A percentile compares a stretch with the other conserved stretches of the same genome.
phyloP scores from a whole-genome alignment of 495 filamentous ascomycete species.

The Tuber aestivum region DNA sequence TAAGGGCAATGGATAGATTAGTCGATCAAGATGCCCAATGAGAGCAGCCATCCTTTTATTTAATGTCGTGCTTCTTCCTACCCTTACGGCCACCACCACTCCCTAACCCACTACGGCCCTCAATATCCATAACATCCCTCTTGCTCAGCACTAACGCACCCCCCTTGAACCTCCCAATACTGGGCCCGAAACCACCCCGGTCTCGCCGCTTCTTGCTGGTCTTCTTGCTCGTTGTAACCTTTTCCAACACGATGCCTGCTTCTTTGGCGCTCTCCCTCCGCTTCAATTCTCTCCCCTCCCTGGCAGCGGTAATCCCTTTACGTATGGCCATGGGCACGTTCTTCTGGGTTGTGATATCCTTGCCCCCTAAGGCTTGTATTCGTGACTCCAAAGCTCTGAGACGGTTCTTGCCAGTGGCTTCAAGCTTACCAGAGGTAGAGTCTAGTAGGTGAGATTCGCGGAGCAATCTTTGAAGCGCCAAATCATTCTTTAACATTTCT shows the following conservation, averaged over 20 bases:
- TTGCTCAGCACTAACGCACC: slow-evolving; percentile 74
- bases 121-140: slow-evolving; percentile 66
- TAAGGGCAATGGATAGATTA: neutral
- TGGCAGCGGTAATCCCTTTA: slow-evolving; percentile 68
- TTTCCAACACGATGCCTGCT: slow-evolving; percentile 86
- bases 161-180: slow-evolving; percentile 70
- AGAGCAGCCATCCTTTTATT: slow-evolving; percentile 21
- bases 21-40: neutral
- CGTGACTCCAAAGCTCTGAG: slow-evolving; percentile 77
- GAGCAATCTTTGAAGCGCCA: slow-evolving; percentile 81
- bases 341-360: slow-evolving; percentile 63
- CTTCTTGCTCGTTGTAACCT: slow-evolving; percentile 48
- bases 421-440: slow-evolving; percentile 53
- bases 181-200: slow-evolving; percentile 61
- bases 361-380: slow-evolving; percentile 72
- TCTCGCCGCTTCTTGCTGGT: slow-evolving; percentile 43
- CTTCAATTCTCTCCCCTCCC: slow-evolving; percentile 58
- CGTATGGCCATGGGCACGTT: slow-evolving; percentile 79
- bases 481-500: slow-evolving; percentile 77
- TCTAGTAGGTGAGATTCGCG: slow-evolving; percentile 89
- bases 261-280: slow-evolving; percentile 73
- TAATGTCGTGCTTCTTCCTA: slow-evolving; percentile 41
- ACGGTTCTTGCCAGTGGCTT: slow-evolving; percentile 57
- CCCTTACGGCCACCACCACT: slow-evolving; percentile 37
- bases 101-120: slow-evolving; percentile 44